Base-by-base conservation (phyloP, 257 asterid species). In the Parsonsia alboflavescens region DNA sequence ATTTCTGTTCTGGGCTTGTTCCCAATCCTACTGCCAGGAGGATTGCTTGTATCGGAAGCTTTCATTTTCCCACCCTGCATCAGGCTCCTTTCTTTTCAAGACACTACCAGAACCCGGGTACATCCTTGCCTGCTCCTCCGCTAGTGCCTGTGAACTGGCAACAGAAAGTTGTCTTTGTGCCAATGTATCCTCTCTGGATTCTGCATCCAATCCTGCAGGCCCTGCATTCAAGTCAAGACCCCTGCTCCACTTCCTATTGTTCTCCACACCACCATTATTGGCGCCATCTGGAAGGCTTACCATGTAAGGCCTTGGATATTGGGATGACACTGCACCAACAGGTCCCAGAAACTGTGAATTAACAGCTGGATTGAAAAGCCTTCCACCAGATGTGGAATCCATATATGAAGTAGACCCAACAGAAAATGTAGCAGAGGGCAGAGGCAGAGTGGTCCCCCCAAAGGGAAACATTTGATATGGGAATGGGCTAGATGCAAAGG, bases 161-260 rank as follows among this genome's bases (percentile, higher is more conserved):
- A 85, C 80, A 72, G 89, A 80, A 78, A 84, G 88, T 81, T 80
- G 97, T 72, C 85, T 78, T 6, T 96, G 88, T 24, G 85, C 76
- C 68, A 81, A 58, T 39, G 79, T 80, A 68, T 86, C 97, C 76
- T 89, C 92, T 79, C 86, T 88, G 72, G 74, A 79, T 50, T 89
- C 97, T 77, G 78, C 79, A 56, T 93, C 97, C 30, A 82, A 69
- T 19, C 80, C 77, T 68, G 96, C 93, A 62, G 96, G 95, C 68
- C 97, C 99, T 0, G 92, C 82, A 87, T 94, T 94, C 36, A 94
- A 94, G 81, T 94, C 98, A 66, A 94, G 80, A 65, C 96, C 96
- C 71, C 87, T 80, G 56, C 82, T 85, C 97, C 97, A 89, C 74
- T 82, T 88, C 74, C 97, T 81, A 81, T 71, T 84, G 77, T 77